Base-by-base conservation (phyloP, 2,329 filamentous ascomycete genomes). In the Rhynchosporium agropyri region DNA sequence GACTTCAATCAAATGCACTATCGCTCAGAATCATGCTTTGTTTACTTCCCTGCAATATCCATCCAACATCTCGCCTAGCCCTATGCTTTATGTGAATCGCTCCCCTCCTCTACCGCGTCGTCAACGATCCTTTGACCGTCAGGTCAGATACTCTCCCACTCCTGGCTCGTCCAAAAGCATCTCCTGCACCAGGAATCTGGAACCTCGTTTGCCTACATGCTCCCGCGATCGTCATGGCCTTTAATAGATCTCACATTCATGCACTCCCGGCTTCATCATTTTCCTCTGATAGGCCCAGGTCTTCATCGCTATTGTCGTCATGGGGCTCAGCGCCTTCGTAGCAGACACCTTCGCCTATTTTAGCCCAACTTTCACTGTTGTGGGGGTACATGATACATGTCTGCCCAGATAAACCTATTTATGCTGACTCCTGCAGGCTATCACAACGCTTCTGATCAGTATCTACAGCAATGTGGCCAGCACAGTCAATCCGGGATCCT, bases 291-390 rank as follows among this genome's bases (percentile, higher is more conserved):
- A 53, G 46, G 13, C 62, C 7, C 67, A 74, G 57, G 65, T 74
- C 76, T 65, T 82, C 15, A 65, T 84, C 13, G 76, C 76, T 20
- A 59, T 85, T 43, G 64, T 80, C 42, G 73, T 80, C 33, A 72
- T 85, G 1, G 82, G 77, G 13, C 74, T 86, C 42, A 74, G 75
- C 28, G 80, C 77, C 7, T 84, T 81, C 66, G 76, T 78, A 9
- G 73, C 79, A 33, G 65, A 68, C 9, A 75, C 69, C 50, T 61
- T 76, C 3, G 67, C 79, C 1, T 79, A 62, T 43, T 63, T 65
- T 48, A 65, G 65, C 9, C 49, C 58, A 40, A 43, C 58, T 28
- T 10, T 70, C 4, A 64, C 50, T 20, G 48, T 68, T 15, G 68
- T 79, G 46, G 80, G 78, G 13, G 81, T 81, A 75, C 66, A 75